Base-by-base conservation (phyloP, 2,329 filamentous ascomycete species). In the Trichoderma polysporum region DNA sequence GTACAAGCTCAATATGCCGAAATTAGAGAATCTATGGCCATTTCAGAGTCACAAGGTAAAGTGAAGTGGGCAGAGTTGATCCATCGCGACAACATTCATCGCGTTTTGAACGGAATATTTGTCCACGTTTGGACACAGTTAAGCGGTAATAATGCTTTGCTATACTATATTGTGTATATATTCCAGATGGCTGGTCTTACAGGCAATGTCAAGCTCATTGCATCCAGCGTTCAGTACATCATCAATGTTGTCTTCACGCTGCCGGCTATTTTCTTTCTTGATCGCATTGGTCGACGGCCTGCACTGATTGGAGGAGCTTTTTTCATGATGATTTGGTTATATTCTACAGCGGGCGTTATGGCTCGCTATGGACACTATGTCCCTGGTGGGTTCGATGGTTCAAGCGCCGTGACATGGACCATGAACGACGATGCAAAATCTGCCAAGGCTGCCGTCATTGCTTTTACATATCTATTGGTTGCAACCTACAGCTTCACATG, bases 41-140 rank as follows among this genome's bases (percentile, higher is more conserved):
- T 62, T 39, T 25, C 59, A 4, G 45, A 62, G 37, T 62, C 59
- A n/a, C 59, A 62, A 15, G 59, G 59, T 27, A 17, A 52, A 27
- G 59, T 62, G 5, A 53, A 53, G 25, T 62, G 59, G 59, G 22
- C 33, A 15, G 59, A 62, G 47, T 52, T 62, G 22, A 39, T 62
- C 22, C 59, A 62, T 49, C 59, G 31, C 27, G 59, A 62, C 59
- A 62, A 62, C 13, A 53, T 62, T n/a, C 59, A 41, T 31, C 59
- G 59, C 22, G 53, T 53, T n/a, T 39, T 47, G 33, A 62, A 53
- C 15, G 59, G 59, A 39, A 53, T 62, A 15, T 62, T 62, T 19
- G 59, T 62, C 13, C 59, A 62, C 12, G 53, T 62, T 13, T 62
- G 59, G 47, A 53, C 59, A 13, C 59, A 62, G 13, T 7, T 62